Evolutionary conservation across 2,329 filamentous ascomycete genomes (phyloP).

Genomic region (Pseudogymnoascus sp.): DNA sequence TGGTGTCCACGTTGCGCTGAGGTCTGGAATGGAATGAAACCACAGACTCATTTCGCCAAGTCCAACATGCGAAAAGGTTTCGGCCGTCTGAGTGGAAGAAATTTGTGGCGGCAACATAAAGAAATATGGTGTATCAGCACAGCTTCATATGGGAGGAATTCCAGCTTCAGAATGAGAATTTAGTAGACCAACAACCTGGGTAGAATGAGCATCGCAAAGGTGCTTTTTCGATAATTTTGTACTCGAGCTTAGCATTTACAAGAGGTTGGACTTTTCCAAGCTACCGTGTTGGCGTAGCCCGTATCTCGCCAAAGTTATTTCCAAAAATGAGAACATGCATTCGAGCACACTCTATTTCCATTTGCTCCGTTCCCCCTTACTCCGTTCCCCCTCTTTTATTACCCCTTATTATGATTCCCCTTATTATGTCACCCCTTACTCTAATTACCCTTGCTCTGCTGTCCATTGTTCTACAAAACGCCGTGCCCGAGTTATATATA

Average conservation of each 20-base stretch:
- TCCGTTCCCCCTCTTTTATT: not conserved
- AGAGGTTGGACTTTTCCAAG: not conserved
- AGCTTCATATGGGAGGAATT: not conserved
- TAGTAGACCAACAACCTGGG: not conserved
- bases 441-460: not conserved
- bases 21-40: not conserved
- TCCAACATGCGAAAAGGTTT: not conserved
- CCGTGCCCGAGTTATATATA: not conserved
- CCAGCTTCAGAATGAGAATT: not conserved
- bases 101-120: not conserved
- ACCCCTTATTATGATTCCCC: not conserved
- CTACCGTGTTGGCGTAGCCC: not conserved
- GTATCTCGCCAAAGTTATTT: not conserved
- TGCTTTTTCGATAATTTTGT: not conserved
- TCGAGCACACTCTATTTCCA: no score
- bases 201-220: not conserved
- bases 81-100: not conserved
- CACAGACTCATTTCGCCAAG: not conserved
- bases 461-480: not conserved
- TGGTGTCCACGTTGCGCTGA: conserved; percentile 1
- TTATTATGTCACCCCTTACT: not conserved
- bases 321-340: not conserved
- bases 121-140: not conserved
- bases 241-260: not conserved
- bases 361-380: not conserved